Conservation (phyloP, 2,329 filamentous ascomycete genomes). For the Fusarium sp. region DNA sequence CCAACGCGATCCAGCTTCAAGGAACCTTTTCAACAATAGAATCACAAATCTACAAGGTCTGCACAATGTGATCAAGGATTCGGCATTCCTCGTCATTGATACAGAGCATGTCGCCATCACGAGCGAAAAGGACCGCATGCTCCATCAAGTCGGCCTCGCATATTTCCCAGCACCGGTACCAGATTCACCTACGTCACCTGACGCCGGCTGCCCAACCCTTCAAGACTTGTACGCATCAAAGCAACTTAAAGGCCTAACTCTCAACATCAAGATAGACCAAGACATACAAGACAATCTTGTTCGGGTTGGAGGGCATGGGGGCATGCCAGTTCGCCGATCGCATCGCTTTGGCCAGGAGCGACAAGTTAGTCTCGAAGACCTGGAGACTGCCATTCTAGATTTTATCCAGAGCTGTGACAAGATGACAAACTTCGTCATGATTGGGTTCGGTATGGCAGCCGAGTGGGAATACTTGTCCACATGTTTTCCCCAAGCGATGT, state of each 20-base stretch:
- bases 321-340: slow-evolving; percentile 16
- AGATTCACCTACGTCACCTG: not conserved
- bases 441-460: slow-evolving; percentile 23
- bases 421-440: not conserved
- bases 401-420: slow-evolving; percentile 7
- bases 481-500: slow-evolving; percentile 9
- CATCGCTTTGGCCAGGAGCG: slow-evolving; percentile 25
- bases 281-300: not conserved
- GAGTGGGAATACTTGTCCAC: slow-evolving; percentile 25
- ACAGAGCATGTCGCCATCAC: slow-evolving; percentile 23
- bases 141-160: slow-evolving; percentile 33
- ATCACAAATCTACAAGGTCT: slow-evolving; percentile 13
- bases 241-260: slow-evolving; percentile 2
- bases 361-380: not conserved
- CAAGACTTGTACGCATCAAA: slow-evolving; percentile 4
- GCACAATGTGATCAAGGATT: not conserved
- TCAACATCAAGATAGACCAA: slow-evolving; percentile 4
- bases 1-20: not conserved
- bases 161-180: not conserved
- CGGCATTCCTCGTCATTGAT: slow-evolving; percentile 20
- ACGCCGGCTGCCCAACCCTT: not conserved
- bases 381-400: slow-evolving; percentile 2
- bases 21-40: slow-evolving; percentile 8
- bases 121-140: slow-evolving; percentile 21
- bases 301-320: not conserved